phyloP scores from a whole-genome alignment of 495 filamentous ascomycete genomes.

The Tuber aestivum region DNA sequence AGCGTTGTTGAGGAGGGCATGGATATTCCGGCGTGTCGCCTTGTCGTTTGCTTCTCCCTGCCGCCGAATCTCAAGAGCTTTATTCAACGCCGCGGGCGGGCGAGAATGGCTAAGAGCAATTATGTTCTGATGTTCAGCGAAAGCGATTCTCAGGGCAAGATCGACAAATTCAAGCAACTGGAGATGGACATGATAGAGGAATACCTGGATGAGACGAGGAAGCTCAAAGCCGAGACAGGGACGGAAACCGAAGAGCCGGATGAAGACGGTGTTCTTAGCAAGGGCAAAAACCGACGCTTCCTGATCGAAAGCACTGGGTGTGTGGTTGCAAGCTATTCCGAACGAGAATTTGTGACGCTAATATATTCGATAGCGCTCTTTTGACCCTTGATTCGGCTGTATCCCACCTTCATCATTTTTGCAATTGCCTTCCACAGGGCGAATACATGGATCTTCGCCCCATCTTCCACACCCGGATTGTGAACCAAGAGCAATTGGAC shows the following conservation, averaged over 20 bases:
- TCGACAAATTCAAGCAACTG: constrained; percentile 55
- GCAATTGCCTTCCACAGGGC: constrained; percentile 54
- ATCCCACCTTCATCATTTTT: constrained; percentile 78
- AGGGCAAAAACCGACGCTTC: constrained; percentile 42
- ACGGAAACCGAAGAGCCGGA: constrained; percentile 53
- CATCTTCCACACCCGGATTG: constrained; percentile 46
- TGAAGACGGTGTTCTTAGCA: constrained; percentile 41
- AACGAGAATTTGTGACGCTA: constrained; percentile 5
- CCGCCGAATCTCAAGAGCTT: constrained; percentile 76
- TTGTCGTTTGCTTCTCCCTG: constrained; percentile 78
- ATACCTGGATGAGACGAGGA: constrained; percentile 65
- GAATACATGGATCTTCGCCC: constrained; percentile 54
- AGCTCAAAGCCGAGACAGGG: constrained; percentile 47
- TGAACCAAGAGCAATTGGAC: constrained; percentile 26
- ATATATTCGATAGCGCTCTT: constrained; percentile 54
- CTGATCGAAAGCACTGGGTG: constrained; percentile 54
- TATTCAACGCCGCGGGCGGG: constrained; percentile 80
- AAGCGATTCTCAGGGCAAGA: constrained; percentile 41
- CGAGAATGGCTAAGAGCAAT: constrained; percentile 63
- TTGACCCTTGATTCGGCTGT: constrained; percentile 67
- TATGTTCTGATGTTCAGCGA: constrained; percentile 60
- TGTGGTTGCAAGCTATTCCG: constrained; percentile 1
- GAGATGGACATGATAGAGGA: constrained; percentile 67
- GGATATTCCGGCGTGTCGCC: constrained; percentile 76
- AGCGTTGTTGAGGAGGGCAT: constrained; percentile 89